Base-by-base conservation (phyloP, 306 rosid genomes). In the Hippophae tibetana region DNA sequence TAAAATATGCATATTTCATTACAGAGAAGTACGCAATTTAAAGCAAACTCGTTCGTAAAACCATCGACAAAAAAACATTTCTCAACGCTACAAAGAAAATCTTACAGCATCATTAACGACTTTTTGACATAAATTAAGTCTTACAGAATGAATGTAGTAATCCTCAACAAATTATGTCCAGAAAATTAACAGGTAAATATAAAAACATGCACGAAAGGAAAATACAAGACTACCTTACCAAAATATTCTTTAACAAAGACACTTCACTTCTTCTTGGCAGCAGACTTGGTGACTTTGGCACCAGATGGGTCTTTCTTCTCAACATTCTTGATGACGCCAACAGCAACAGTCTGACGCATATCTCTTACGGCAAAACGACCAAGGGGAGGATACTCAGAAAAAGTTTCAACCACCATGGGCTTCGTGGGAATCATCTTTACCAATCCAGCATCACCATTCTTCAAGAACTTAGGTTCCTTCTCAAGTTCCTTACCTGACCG, bases 231-330 rank as follows among this genome's bases (percentile, higher is more conserved):
- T 18, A 18, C 1, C 23, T 18, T 18, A 18, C 0, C 23, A 18
- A 18, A 18, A 18, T 1, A 18, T 18, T 18, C 23, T 18, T 18
- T 8, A 41, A 9, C 0, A 14, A 45, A 26, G 58, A 64, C 50
- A 31, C 61, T 72, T 81, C 84, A 84, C 69, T 84, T 84, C 71
- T 84, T 84, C 82, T 81, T 84, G 0, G 59, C 79, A 0, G 82
- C 86, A 10, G 86, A 68, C 63, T 80, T 80, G 75, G 86, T 80
- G 27, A 76, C 75, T 80, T 76, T 78, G 67, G 90, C 89, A 41
- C 76, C 80, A 1, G 67, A 13, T 31, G 90, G 72, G 0, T 84
- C 90, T 78, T 84, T 84, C 82, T 80, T 80, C 72, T 78, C 82
- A 2, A 79, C 82, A 13, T 31, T 49, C 64, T 72, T 72, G 56